Conservation (phyloP, 2,329 filamentous ascomycete species). For the Scedosporium minutisporum region DNA sequence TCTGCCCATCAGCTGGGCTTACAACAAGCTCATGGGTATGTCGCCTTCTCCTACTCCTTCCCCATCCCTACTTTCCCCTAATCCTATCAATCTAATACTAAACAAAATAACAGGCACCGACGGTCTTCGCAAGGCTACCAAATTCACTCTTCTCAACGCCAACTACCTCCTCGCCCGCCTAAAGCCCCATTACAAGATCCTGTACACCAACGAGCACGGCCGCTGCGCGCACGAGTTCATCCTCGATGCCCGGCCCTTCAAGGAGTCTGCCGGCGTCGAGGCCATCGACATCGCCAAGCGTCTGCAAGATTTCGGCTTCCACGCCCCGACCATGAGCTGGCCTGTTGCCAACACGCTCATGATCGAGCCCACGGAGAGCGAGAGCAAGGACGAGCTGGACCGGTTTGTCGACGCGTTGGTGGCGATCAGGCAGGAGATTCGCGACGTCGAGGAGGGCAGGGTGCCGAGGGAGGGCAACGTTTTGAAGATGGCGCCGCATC, state of each 20-base stretch:
- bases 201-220: constrained; percentile 85
- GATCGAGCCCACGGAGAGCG: constrained; percentile 95
- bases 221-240: constrained; percentile 98
- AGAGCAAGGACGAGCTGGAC: constrained; percentile 86
- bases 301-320: constrained; percentile 94
- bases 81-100: constrained; percentile 10
- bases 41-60: background rate
- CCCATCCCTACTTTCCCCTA: background rate
- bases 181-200: constrained; percentile 74
- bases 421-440: constrained; percentile 76
- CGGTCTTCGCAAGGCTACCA: constrained; percentile 80
- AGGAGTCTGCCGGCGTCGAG: constrained; percentile 72
- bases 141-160: constrained; percentile 87
- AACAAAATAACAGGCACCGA: constrained; percentile 34
- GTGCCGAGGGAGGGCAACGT: constrained; percentile 70
- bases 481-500: constrained; percentile 82
- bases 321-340: constrained; percentile 95
- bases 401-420: constrained; percentile 87
- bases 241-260: constrained; percentile 77
- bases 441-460: constrained; percentile 69
- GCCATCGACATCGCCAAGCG: constrained; percentile 94
- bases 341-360: constrained; percentile 91
- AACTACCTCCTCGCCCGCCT: constrained; percentile 92
- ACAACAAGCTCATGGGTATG: constrained; percentile 86
- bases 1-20: constrained; percentile 87